A percentile compares a stretch with the other conserved stretches of the same genome.
These are phyloP conservation scores for Trametes sp. DNA, from an alignment of 1,284 basidiomycete genomes.

Conservation along the genomic window DNA sequence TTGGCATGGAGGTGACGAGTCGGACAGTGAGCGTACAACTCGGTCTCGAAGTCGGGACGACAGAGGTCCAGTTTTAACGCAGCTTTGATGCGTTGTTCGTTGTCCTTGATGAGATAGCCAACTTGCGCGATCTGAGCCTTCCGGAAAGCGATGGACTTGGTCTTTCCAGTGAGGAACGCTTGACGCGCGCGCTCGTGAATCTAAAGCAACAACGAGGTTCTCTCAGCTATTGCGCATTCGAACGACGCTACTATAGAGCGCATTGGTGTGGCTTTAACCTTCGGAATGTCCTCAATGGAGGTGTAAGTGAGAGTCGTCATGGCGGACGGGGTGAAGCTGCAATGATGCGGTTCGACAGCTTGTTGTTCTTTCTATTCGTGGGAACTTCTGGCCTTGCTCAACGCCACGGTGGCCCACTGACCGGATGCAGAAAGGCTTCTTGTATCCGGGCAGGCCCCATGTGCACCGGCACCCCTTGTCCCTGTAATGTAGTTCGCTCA, in stretches of 20 bases:
- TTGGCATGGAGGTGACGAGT: neutral
- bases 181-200: slow-evolving; percentile 58
- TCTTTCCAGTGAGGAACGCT: slow-evolving; percentile 66
- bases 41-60: slow-evolving; percentile 58
- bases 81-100: slow-evolving; percentile 60
- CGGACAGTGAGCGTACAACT: slow-evolving; percentile 52
- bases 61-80: slow-evolving; percentile 65
- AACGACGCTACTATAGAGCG: too few species aligned
- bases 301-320: slow-evolving; percentile 12
- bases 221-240: neutral
- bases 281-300: slow-evolving; percentile 13
- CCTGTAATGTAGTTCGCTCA: too few species aligned
- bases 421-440: too few species aligned
- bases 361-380: too few species aligned
- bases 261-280: too few species aligned
- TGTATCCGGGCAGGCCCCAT: too few species aligned
- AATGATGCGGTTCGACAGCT: neutral
- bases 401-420: too few species aligned
- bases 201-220: slow-evolving; percentile 42
- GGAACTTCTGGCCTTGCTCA: too few species aligned
- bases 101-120: slow-evolving; percentile 73
- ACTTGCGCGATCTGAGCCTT: slow-evolving; percentile 74
- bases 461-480: too few species aligned
- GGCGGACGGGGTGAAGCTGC: neutral
- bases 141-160: slow-evolving; percentile 64